Conservation (phyloP, 2,329 filamentous ascomycete genomes). For the Alternaria ethzedia region DNA sequence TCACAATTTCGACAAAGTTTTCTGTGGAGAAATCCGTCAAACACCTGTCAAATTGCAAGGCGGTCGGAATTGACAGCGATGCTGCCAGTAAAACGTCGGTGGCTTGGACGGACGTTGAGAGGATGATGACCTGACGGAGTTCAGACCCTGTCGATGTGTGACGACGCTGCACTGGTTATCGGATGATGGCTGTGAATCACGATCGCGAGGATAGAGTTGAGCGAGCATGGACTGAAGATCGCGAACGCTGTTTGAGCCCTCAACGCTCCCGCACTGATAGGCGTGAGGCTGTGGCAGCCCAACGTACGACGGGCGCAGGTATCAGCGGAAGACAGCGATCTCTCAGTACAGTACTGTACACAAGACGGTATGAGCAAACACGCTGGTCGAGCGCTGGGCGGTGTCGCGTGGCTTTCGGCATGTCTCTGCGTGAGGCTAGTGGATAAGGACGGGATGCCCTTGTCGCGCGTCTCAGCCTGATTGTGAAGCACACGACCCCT, state of each 20-base stretch:
- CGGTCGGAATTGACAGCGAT: slow-evolving; percentile 18
- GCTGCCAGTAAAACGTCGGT: slow-evolving; percentile 1
- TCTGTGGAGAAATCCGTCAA: slow-evolving; percentile 34
- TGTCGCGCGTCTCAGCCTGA: slow-evolving; percentile 35
- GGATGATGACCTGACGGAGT: not conserved
- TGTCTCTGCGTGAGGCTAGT: slow-evolving; percentile 14
- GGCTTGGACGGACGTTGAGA: not conserved
- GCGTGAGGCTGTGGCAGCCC: not conserved
- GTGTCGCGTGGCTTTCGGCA: slow-evolving; percentile 17
- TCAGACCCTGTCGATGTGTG: slow-evolving; percentile 6
- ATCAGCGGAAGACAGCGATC: not conserved
- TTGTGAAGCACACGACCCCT: slow-evolving; percentile 7
- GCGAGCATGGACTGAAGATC: slow-evolving; percentile 10
- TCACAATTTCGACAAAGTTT: slow-evolving; percentile 40
- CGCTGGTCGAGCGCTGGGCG: not conserved
- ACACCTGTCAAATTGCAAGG: slow-evolving; percentile 21
- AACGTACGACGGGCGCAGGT: not conserved
- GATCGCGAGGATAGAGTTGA: not conserved
- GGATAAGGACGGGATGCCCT: slow-evolving; percentile 21
- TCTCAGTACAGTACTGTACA: not conserved
- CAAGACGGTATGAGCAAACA: slow-evolving; percentile 5
- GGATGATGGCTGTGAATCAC: not conserved
- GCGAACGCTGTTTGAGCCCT: not conserved
- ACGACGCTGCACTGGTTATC: not conserved
- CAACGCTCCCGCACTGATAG: not conserved